A percentile compares a stretch with the other conserved stretches of the same genome.
Evolutionary conservation across 169 alveolate species (phyloP).

Genomic region (Plasmodium cynomolgi): DNA sequence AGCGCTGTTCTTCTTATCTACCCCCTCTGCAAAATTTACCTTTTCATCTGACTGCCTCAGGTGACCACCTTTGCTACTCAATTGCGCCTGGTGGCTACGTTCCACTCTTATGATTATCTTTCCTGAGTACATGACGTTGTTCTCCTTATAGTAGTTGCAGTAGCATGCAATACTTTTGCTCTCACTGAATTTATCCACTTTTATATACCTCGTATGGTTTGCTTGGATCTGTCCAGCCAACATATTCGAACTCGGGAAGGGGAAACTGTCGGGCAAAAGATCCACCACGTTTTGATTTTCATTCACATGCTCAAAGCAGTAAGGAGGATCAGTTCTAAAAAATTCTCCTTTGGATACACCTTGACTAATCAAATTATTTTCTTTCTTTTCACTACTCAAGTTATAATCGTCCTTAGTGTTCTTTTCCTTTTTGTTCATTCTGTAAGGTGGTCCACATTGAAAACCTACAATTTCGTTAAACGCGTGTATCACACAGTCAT

Average conservation of each 20-base stretch:
- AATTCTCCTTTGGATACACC: neutral
- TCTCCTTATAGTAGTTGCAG: slow-evolving; percentile 30
- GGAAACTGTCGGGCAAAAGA: slow-evolving; percentile 1
- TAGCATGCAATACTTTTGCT: slow-evolving; percentile 12
- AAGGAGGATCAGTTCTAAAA: slow-evolving; percentile 33
- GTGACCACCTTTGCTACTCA: neutral
- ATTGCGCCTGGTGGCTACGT: neutral
- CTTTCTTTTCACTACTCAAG: neutral
- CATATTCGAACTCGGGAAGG: slow-evolving; percentile 19
- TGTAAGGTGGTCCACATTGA: slow-evolving; percentile 72
- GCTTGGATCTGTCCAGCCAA: neutral
- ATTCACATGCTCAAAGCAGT: slow-evolving; percentile 64
- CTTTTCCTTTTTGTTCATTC: neutral
- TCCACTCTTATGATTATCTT: slow-evolving; percentile 28
- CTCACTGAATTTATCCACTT: neutral
- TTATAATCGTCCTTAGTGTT: neutral
- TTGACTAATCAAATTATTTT: neutral
- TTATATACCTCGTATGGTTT: slow-evolving; percentile 43
- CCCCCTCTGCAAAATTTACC: neutral
- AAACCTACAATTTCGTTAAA: slow-evolving; percentile 54
- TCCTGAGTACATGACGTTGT: slow-evolving; percentile 21
- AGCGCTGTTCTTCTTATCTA: neutral
- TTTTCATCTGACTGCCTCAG: neutral
- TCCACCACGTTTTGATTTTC: slow-evolving; percentile 4
- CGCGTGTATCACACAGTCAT: slow-evolving; percentile 34